These are phyloP conservation scores for Schizosaccharomyces lindneri DNA, from an alignment of 805 yeast species.

Conservation along the genomic window DNA sequence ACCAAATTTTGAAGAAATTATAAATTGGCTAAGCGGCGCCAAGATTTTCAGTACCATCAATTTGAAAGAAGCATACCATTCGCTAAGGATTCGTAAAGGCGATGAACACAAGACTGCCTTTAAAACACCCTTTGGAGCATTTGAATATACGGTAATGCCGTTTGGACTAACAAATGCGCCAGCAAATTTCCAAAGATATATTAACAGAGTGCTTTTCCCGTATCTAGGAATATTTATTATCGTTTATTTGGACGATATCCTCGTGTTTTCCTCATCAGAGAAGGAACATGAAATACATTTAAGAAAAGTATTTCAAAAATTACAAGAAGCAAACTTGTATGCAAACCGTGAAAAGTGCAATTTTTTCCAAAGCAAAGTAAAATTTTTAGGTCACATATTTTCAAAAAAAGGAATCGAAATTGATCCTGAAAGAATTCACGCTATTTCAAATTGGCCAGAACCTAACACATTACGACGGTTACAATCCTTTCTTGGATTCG, in stretches of 20 bases:
- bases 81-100: not conserved
- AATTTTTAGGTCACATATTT: not conserved
- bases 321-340: not conserved
- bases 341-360: not conserved
- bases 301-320: not conserved
- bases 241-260: slow-evolving; percentile 10
- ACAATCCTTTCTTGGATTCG: too few species aligned
- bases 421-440: too few species aligned
- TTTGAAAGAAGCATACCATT: slow-evolving; percentile 7
- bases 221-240: slow-evolving; percentile 4
- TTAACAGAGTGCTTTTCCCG: too few species aligned
- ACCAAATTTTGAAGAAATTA: slow-evolving; percentile 4
- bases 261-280: slow-evolving; percentile 5
- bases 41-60: slow-evolving; percentile 8
- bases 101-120: slow-evolving; percentile 11
- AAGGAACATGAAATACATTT: slow-evolving; percentile 6
- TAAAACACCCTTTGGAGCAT: slow-evolving; percentile 8
- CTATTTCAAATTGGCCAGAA: too few species aligned
- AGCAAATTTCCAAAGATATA: slow-evolving; percentile 9
- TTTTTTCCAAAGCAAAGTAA: not conserved
- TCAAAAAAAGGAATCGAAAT: not conserved
- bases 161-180: slow-evolving; percentile 13
- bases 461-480: too few species aligned
- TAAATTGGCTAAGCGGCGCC: slow-evolving; percentile 5
- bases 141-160: slow-evolving; percentile 12